Evolutionary conservation across 2,329 filamentous ascomycete genomes (phyloP).

Genomic region (Neofusicoccum ribis): DNA sequence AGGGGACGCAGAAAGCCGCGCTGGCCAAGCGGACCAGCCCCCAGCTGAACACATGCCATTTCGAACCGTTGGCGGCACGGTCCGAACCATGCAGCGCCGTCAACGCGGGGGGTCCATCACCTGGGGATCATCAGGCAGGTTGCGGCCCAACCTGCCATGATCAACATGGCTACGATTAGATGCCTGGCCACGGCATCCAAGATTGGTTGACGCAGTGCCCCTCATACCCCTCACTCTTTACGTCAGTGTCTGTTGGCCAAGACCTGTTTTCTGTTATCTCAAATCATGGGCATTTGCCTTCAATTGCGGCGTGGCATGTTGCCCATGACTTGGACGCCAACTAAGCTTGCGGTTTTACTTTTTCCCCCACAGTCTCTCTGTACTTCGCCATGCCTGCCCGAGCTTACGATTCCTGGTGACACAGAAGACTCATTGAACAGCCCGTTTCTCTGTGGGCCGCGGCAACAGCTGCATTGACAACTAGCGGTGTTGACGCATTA

Average conservation of each 20-base stretch:
- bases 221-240: background rate
- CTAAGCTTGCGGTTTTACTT: background rate
- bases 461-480: background rate
- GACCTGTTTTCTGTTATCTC: background rate
- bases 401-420: background rate
- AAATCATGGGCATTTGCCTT: background rate
- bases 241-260: background rate
- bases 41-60: background rate
- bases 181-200: background rate
- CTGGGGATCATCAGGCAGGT: background rate
- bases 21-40: background rate
- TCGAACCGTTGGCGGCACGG: background rate
- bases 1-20: background rate
- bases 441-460: background rate
- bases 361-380: background rate
- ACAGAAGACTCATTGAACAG: background rate
- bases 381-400: background rate
- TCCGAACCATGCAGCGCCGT: conserved; percentile 1
- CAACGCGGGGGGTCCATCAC: background rate
- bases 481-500: background rate
- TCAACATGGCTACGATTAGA: background rate
- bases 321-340: background rate
- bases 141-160: conserved; percentile 3
- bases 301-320: background rate
- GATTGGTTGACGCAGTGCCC: background rate